Percentiles rank a stretch among this genome's conserved stretches.
phyloP scores from a whole-genome alignment of 1,139 yeast genomes.

The Scheffersomyces illinoinensis region DNA sequence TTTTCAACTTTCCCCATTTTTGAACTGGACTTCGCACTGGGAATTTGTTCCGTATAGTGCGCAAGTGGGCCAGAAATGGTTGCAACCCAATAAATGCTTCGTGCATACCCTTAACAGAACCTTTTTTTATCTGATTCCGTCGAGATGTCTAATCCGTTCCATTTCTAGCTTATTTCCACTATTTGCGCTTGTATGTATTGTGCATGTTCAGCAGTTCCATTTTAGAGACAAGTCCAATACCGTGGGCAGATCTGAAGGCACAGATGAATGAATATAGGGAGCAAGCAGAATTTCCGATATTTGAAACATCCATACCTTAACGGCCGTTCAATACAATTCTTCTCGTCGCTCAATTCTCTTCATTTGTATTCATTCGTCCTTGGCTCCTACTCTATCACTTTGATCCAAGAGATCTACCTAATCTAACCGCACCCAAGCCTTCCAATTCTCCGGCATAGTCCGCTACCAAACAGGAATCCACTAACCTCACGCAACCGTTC shows the following conservation, averaged over 20 bases:
- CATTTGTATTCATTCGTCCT: too few species aligned
- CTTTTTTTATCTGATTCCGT: not conserved
- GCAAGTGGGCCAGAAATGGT: not conserved
- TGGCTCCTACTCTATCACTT: not conserved
- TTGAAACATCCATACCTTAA: too few species aligned
- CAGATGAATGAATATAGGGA: not conserved
- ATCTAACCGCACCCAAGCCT: not conserved
- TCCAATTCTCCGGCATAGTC: not conserved
- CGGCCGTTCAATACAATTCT: too few species aligned
- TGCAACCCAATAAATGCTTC: not conserved
- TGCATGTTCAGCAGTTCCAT: too few species aligned
- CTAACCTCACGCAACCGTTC: not conserved
- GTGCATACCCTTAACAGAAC: not conserved
- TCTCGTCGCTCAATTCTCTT: too few species aligned
- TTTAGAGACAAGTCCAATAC: too few species aligned
- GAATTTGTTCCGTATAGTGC: not conserved
- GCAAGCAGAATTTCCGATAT: not conserved
- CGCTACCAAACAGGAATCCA: not conserved
- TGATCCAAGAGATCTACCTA: not conserved
- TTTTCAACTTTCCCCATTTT: too few species aligned
- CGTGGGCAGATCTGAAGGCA: not conserved
- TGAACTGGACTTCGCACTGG: not conserved
- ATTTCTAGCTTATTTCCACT: not conserved
- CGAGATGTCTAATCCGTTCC: not conserved
- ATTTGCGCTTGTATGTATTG: not conserved